Percentiles rank a stretch among this genome's conserved stretches.
These are phyloP conservation scores for Boletus subcaerulescens DNA, from an alignment of 768 basidiomycete species.

Conservation along the genomic window DNA sequence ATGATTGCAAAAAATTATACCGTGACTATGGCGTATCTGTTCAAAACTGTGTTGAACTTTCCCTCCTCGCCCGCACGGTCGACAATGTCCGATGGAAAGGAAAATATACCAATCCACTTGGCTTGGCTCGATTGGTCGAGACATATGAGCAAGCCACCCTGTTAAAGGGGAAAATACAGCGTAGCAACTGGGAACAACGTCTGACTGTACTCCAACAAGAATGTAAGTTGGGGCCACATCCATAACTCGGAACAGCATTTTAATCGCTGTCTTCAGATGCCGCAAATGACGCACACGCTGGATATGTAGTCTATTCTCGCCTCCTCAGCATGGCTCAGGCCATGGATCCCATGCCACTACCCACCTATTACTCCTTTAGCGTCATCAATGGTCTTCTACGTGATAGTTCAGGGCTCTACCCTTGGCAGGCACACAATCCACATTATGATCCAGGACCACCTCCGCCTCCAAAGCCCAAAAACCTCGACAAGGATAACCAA, in stretches of 20 bases:
- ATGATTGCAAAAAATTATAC: constrained; percentile 65
- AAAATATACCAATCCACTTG: constrained; percentile 55
- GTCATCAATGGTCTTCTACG: constrained; percentile 44
- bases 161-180: constrained; percentile 55
- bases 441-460: constrained; percentile 71
- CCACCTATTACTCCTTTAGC: constrained; percentile 58
- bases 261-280: constrained; percentile 48
- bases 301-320: constrained; percentile 48
- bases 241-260: not conserved
- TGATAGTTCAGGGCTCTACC: constrained; percentile 32
- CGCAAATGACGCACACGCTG: constrained; percentile 68
- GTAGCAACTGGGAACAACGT: constrained; percentile 66
- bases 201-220: constrained; percentile 49
- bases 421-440: constrained; percentile 62
- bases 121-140: constrained; percentile 64
- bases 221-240: constrained; percentile 44
- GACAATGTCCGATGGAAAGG: constrained; percentile 76
- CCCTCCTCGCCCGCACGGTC: constrained; percentile 64
- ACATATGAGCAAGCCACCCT: constrained; percentile 52
- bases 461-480: constrained; percentile 44
- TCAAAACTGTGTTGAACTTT: constrained; percentile 63
- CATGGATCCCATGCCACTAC: constrained; percentile 32
- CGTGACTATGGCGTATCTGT: constrained; percentile 40
- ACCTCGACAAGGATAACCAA: constrained; percentile 5
- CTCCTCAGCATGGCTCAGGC: constrained; percentile 43